Conservation (phyloP, 2,329 filamentous ascomycete species). For the Diplodia sapinea region DNA sequence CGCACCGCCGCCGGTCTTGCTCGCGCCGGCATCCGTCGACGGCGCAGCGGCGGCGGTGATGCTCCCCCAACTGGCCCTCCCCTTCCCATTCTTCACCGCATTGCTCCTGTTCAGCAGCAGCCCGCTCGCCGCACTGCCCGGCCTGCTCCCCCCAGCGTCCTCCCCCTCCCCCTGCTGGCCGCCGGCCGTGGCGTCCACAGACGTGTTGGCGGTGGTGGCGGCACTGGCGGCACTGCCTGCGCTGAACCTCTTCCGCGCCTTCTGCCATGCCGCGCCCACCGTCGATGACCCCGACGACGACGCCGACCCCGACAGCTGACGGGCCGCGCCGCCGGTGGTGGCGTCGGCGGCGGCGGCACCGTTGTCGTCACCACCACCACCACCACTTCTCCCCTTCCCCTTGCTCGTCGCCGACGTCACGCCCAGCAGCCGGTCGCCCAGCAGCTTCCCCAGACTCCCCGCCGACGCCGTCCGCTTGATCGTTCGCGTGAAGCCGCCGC, state of each 20-base stretch:
- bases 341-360: no score
- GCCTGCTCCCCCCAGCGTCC: not conserved
- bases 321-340: no score
- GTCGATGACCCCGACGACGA: not conserved
- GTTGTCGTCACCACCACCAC: not conserved
- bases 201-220: no score
- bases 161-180: not conserved
- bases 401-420: not conserved
- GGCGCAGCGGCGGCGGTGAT: not conserved
- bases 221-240: not conserved
- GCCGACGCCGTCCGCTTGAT: constrained; percentile 1
- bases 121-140: not conserved
- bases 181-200: not conserved
- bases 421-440: not conserved
- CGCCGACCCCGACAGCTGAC: no score
- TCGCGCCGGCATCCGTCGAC: not conserved
- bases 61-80: constrained; percentile 8
- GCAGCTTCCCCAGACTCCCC: constrained; percentile 5
- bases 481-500: not conserved
- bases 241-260: not conserved
- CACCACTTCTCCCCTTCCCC: not conserved
- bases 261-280: not conserved
- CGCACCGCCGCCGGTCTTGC: not conserved
- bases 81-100: not conserved
- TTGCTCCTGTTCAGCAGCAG: not conserved